These are phyloP conservation scores for Helminthosporium solani DNA, from an alignment of 2,329 filamentous ascomycete species.

Conservation along the genomic window DNA sequence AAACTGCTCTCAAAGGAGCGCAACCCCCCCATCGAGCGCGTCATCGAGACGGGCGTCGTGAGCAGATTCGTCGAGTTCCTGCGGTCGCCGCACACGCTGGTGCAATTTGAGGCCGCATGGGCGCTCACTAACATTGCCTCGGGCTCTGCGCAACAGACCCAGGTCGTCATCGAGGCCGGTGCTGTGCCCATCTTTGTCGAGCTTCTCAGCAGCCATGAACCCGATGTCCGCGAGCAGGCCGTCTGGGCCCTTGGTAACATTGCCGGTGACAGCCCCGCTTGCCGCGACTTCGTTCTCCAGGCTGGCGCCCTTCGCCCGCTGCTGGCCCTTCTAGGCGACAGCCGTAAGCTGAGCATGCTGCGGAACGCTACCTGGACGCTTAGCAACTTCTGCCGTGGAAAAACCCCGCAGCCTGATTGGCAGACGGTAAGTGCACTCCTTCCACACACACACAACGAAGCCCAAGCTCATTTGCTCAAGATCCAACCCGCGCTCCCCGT, in stretches of 20 bases:
- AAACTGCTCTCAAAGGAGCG: constrained; percentile 98
- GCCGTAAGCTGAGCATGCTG: constrained; percentile 98
- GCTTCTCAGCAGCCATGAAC: constrained; percentile 90
- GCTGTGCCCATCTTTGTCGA: constrained; percentile 99
- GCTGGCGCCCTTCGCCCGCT: constrained; percentile 90
- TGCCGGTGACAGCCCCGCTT: constrained; percentile 95
- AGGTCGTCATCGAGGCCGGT: constrained; percentile 97
- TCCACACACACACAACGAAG: background rate
- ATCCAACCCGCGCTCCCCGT: constrained; percentile 94
- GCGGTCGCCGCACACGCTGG: constrained; percentile 92
- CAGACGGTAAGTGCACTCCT: constrained; percentile 67
- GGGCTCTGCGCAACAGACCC: constrained; percentile 93
- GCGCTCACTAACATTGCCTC: constrained; percentile 99
- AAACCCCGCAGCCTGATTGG: constrained; percentile 98
- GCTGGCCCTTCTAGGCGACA: constrained; percentile 86
- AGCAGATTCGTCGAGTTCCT: constrained; percentile 98
- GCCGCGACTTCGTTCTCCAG: constrained; percentile 92
- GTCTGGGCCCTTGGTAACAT: constrained; percentile 99
- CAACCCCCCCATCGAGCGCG: constrained; percentile 97
- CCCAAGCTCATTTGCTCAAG: constrained; percentile 49
- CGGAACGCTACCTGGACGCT: constrained; percentile 98
- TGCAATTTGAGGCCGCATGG: constrained; percentile 99
- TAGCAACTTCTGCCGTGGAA: constrained; percentile 99
- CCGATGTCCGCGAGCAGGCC: constrained; percentile 95
- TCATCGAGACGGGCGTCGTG: constrained; percentile 98